Percentiles rank a stretch among this genome's conserved stretches.
These are phyloP conservation scores for Knoxdaviesia capensis DNA, from an alignment of 2,329 filamentous ascomycete genomes.

Conservation along the genomic window DNA sequence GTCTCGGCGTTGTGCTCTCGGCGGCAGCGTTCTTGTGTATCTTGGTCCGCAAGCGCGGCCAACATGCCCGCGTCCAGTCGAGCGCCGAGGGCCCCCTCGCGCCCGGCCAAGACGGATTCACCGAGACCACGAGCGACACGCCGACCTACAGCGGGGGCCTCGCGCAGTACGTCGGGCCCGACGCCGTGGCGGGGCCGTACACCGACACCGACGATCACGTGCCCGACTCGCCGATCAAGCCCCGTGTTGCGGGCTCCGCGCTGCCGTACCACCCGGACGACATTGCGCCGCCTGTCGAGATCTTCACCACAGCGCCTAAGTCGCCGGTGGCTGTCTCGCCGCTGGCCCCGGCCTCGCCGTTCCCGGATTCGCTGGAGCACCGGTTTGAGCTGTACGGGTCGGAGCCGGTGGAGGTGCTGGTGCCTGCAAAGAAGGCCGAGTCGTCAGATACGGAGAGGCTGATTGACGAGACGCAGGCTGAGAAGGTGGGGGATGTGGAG, in stretches of 20 bases:
- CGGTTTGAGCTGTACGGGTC: conserved; percentile 25
- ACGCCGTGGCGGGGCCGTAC: conserved; percentile 24
- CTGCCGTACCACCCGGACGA: conserved; percentile 26
- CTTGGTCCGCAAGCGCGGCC: conserved; percentile 16
- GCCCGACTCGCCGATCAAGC: conserved; percentile 12
- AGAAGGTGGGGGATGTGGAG: not conserved
- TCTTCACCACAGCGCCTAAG: conserved; percentile 13
- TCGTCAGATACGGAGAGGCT: not conserved
- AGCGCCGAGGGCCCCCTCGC: conserved; percentile 4
- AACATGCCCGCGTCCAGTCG: conserved; percentile 7
- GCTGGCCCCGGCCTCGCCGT: conserved; percentile 1
- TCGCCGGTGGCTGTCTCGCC: conserved; percentile 9
- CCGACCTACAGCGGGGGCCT: conserved; percentile 11
- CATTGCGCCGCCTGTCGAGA: conserved; percentile 31
- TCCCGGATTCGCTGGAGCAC: conserved; percentile 11
- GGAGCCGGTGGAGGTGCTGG: conserved; percentile 7
- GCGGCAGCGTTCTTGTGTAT: conserved; percentile 20
- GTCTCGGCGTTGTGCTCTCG: conserved; percentile 20
- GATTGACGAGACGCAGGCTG: not conserved
- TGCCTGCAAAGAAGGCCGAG: conserved; percentile 3
- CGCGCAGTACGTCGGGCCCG: conserved; percentile 22
- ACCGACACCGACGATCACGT: conserved; percentile 15
- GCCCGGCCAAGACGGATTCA: conserved; percentile 11
- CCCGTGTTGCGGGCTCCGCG: conserved; percentile 19
- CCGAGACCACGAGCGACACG: conserved; percentile 12